Evolutionary conservation across 1,284 basidiomycete species (phyloP).

Genomic region (Pulchroboletus neoregius): DNA sequence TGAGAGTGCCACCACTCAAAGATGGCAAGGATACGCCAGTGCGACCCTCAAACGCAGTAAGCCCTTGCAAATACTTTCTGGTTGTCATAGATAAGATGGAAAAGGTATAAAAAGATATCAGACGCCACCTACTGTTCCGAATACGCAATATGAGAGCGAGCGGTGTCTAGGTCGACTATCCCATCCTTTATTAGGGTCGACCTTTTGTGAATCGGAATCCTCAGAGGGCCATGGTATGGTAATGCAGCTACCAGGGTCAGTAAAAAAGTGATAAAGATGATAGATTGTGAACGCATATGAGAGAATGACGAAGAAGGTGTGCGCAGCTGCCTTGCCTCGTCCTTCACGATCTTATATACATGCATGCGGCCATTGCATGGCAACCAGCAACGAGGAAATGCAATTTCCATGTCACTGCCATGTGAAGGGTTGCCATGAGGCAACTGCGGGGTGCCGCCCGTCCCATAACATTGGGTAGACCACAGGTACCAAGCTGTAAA

Average conservation of each 20-base stretch:
- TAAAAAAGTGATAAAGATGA: slow-evolving; percentile 10
- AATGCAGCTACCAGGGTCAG: slow-evolving; percentile 17
- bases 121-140: slow-evolving; percentile 16
- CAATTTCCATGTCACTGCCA: background rate
- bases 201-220: slow-evolving; percentile 21
- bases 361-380: slow-evolving; percentile 3
- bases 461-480: no score
- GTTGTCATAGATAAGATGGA: slow-evolving; percentile 6
- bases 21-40: background rate
- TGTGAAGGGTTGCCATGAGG: background rate
- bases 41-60: slow-evolving; percentile 5
- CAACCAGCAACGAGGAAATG: background rate
- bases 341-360: slow-evolving; percentile 10
- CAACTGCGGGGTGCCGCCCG: background rate
- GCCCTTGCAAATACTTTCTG: slow-evolving; percentile 25
- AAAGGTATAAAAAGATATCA: no score
- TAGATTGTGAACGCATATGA: slow-evolving; percentile 17
- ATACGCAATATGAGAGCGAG: slow-evolving; percentile 15
- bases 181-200: slow-evolving; percentile 17
- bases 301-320: background rate
- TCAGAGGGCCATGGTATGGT: slow-evolving; percentile 11
- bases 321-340: background rate
- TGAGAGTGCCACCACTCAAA: background rate
- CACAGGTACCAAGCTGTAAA: background rate
- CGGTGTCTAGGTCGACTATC: slow-evolving; percentile 14